Evolutionary conservation across 2,329 filamentous ascomycete genomes (phyloP), one percentile per base, ranked within the genome.

Genomic region (Beauveria scarabaeidicola): DNA sequence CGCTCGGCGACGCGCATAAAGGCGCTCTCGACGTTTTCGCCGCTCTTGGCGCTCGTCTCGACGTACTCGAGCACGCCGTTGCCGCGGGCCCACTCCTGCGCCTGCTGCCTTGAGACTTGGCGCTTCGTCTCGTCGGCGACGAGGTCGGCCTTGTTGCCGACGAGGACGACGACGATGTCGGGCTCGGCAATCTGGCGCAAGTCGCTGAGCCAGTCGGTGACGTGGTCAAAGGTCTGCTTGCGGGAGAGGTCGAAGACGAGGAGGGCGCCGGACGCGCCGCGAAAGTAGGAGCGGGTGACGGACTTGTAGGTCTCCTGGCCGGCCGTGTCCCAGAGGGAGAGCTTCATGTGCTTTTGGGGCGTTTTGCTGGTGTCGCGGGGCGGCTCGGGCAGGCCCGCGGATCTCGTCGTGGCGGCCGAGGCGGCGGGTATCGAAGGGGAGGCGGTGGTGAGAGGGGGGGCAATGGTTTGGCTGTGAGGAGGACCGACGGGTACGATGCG

Each of bases 261-360:
- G 15, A 99, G 81, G 50, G 82, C 82, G 61, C 82, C 82, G 27
- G 80, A 83, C 17, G 82, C 82, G 67, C 91, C 92, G 57, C 92
- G 88, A 75, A 96, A 96, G 77, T 97, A 97, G 63, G 89, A 94
- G 58, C 93, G 82, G 9, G 93, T 97, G 61, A 97, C 94, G 48
- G 89, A 93, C 73, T 97, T 97, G 79, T 97, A 97, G 13, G 91
- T 96, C 77, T 97, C 93, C 73, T 97, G 93, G 27, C 93, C 93
- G 17, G 93, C 93, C 1, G 93, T 97, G 71, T 97, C 93, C 93
- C 93, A 97, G 11, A 97, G 79, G 48, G 87, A 91, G 5, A 96
- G 82, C 75, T 96, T 96, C 91, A 96, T 96, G 76, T 93, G 88
- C 68, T 85, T 87, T 72, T 87, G 84, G 32, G 74, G 75, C 15